Base-by-base conservation (phyloP, 352 stramenopile genomes). In the Achlya hypogyna region DNA sequence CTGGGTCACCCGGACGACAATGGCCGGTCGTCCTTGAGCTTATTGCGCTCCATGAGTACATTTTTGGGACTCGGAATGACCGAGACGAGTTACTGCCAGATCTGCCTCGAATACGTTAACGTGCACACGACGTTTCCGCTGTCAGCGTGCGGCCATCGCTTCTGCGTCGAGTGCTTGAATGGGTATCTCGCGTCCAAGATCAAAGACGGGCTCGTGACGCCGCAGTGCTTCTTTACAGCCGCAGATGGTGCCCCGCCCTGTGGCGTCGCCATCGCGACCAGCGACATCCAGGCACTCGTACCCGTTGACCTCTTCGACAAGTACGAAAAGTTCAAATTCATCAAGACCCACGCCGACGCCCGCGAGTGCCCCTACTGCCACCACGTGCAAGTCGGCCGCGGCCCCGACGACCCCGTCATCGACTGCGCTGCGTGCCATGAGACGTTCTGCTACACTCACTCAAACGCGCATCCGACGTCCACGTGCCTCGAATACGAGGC, bases 391-490 rank as follows among this genome's bases (percentile, higher is more conserved):
- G 56, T 82, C 6, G 86, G 76, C 51, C 54, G 72, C 20, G 74
- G 75, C 5, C 28, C 68, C 8, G 74, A 72, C 20, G 68, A 79
- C 25, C 63, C 72, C 25, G 40, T 62, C 20, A 73, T 81, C 29
- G 67, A 22, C 1, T 85, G 78, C 65, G 40, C 52, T 14, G 65
- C 4, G 27, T 85, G 75, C 49, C 65, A 69, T 2, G 73, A 73
- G 8, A 75, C 81, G 25, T 97, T 91, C 70, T 97, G 89, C 53
- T 96, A 95, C 53, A 75, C 86, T 20, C 89, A 97, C 53, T 93
- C 84, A 29, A 96, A 81, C 47, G 87, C 89, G 0, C 89, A 97
- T 66, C 65, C 76, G 27, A 78, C 79, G 34, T 71, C 71, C 5
- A 77, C 73, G 0, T 97, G 89, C 64, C 75, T 76, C 31, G 77